Percentiles rank a stretch among this genome's conserved stretches.
These are phyloP conservation scores for Tuber aestivum DNA, from an alignment of 495 filamentous ascomycete species.

Conservation along the genomic window DNA sequence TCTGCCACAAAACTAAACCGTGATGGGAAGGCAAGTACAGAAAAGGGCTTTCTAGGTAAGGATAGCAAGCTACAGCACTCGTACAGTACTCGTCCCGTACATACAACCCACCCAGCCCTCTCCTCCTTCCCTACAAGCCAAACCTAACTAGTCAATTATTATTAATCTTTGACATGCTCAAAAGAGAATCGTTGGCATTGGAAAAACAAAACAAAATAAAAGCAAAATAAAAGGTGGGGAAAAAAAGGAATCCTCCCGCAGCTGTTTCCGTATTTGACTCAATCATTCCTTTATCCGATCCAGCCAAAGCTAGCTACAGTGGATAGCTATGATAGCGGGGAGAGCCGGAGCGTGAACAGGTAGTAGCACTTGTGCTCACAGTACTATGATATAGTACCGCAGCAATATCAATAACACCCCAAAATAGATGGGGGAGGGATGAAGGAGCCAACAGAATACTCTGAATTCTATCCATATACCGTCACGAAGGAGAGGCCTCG, in stretches of 20 bases:
- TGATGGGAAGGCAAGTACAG: background rate
- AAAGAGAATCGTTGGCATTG: background rate
- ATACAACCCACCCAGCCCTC: background rate
- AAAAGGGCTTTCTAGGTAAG: background rate
- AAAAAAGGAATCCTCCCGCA: constrained; percentile 26
- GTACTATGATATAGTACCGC: background rate
- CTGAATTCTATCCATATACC: background rate
- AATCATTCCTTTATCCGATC: background rate
- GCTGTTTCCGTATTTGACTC: background rate
- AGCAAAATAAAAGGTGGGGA: constrained; percentile 25
- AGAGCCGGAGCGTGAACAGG: background rate
- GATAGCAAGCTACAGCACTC: background rate
- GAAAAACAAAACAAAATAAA: constrained; percentile 10
- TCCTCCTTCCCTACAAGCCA: background rate
- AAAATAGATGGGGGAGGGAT: background rate
- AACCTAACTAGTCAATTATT: constrained; percentile 3
- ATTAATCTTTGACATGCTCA: background rate
- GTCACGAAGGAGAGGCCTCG: background rate
- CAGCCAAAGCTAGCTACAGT: background rate
- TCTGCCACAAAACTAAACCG: background rate
- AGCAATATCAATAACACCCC: background rate
- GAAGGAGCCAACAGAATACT: background rate
- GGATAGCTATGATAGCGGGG: background rate
- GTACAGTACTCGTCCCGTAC: background rate
- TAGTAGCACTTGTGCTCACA: background rate